Base-by-base conservation (phyloP, 1,139 yeast genomes). In the Pichia sp. region DNA sequence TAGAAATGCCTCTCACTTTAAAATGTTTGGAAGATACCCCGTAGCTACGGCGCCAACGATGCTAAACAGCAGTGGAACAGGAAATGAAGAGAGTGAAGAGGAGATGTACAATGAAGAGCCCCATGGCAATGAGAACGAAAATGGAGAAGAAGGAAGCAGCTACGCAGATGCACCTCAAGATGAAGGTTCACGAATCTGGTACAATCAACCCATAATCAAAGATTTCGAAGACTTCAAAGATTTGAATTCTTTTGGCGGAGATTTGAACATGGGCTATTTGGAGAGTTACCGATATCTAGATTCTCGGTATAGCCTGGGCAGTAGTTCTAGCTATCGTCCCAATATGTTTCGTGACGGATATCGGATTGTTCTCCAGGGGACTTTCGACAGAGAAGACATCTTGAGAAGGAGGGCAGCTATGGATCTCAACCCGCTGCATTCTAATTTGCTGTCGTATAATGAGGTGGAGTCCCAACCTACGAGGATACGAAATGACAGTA, bases 181-280 rank as follows among this genome's bases (percentile, higher is more conserved):
- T 16, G 23, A 16, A 16, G 23, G 23, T 16, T 16, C 23, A 16
- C 23, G 10, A 31, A 10, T 31, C 10, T 31, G 33, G 33, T 57
- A 53, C 33, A 49, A 54, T 38, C 61, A 58, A 41, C 62, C 63
- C 8, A 48, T 60, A 3, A 45, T 60, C 4, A 59, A 57, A 44
- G 47, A 57, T 3, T 52, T 53, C 39, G 55, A 54, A 29, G 60
- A 44, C 32, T 44, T 48, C 10, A 29, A 40, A 33, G 49, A 41
- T n/a, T 11, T 45, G 5, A 7, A 26, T 4, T 27, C 46, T 27
- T 40, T 36, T 29, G 49, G 49, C 26, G 49, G 49, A 16, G 50
- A 48, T 16, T 40, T 48, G 26, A 43, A 43, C 29, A 28, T 48
- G 16, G 50, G 50, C 2, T 48, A 48, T 31, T 36, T 48, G 11